Conservation (phyloP, 148 eudicot species). For the Amaranthus hypochondriacus region DNA sequence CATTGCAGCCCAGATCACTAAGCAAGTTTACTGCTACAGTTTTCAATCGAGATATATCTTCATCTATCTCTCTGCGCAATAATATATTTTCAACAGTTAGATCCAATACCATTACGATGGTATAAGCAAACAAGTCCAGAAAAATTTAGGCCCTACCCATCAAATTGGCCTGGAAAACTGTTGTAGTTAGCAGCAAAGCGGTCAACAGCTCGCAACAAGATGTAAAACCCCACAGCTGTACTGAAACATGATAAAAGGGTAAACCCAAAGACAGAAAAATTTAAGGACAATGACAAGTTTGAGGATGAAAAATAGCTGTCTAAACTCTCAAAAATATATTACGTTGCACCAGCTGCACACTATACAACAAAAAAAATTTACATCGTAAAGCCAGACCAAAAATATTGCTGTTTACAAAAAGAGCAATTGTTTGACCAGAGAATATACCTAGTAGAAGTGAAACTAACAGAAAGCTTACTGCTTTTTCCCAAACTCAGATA, state of each 20-base stretch:
- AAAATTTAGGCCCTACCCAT: constrained; percentile 52
- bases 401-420: neutral
- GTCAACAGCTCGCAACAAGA: constrained; percentile 88
- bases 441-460: neutral
- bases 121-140: neutral
- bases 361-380: neutral
- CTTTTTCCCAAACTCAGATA: neutral
- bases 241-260: constrained; percentile 38
- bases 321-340: neutral
- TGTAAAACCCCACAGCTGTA: constrained; percentile 81
- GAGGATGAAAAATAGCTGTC: neutral
- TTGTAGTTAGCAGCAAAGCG: constrained; percentile 76
- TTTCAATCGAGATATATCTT: constrained; percentile 85
- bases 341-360: neutral
- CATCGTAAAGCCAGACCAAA: neutral
- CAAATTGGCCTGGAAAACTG: constrained; percentile 86
- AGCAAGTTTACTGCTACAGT: constrained; percentile 65
- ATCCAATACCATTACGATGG: neutral
- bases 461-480: neutral
- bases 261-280: neutral
- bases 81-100: neutral
- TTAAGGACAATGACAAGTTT: neutral
- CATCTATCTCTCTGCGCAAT: constrained; percentile 72
- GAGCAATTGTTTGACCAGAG: neutral
- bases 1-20: constrained; percentile 71